Evolutionary conservation across 495 filamentous ascomycete genomes (phyloP).

Genomic region (Lepraria neglecta): DNA sequence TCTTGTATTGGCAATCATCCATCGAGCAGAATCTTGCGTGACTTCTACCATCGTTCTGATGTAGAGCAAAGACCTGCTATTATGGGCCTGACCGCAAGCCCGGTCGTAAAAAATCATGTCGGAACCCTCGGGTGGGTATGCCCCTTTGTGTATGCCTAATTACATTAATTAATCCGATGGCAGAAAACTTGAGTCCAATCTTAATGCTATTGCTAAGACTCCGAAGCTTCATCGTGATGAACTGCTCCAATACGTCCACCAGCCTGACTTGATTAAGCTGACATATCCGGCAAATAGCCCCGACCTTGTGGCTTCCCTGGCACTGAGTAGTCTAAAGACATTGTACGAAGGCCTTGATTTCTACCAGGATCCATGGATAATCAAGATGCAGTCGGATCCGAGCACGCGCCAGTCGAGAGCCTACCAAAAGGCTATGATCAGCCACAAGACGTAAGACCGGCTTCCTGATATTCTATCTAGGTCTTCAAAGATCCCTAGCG

Average conservation of each 20-base stretch:
- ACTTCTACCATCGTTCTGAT: slow-evolving; percentile 58
- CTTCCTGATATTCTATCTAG: background rate
- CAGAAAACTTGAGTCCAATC: slow-evolving; percentile 64
- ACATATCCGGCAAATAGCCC: slow-evolving; percentile 35
- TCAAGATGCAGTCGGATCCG: slow-evolving; percentile 40
- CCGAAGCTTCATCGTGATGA: slow-evolving; percentile 68
- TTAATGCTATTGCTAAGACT: slow-evolving; percentile 66
- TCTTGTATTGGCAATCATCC: slow-evolving; percentile 59
- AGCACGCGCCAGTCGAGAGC: slow-evolving; percentile 27
- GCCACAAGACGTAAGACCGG: slow-evolving; percentile 44
- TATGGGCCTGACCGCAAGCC: slow-evolving; percentile 81
- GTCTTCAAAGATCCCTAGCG: background rate
- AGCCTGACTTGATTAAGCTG: slow-evolving; percentile 53
- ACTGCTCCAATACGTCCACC: slow-evolving; percentile 60
- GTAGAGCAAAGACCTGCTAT: slow-evolving; percentile 53
- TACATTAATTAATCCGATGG: slow-evolving; percentile 1
- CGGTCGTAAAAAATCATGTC: slow-evolving; percentile 48
- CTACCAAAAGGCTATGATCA: slow-evolving; percentile 43
- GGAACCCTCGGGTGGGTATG: slow-evolving; percentile 40
- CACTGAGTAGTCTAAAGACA: slow-evolving; percentile 16
- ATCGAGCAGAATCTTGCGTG: slow-evolving; percentile 69
- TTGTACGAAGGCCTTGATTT: slow-evolving; percentile 51
- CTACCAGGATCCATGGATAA: slow-evolving; percentile 62
- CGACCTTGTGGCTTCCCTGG: slow-evolving; percentile 6
- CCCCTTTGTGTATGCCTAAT: background rate